Conservation (phyloP, 2,329 filamentous ascomycete species). For the Stylonectria norvegica region DNA sequence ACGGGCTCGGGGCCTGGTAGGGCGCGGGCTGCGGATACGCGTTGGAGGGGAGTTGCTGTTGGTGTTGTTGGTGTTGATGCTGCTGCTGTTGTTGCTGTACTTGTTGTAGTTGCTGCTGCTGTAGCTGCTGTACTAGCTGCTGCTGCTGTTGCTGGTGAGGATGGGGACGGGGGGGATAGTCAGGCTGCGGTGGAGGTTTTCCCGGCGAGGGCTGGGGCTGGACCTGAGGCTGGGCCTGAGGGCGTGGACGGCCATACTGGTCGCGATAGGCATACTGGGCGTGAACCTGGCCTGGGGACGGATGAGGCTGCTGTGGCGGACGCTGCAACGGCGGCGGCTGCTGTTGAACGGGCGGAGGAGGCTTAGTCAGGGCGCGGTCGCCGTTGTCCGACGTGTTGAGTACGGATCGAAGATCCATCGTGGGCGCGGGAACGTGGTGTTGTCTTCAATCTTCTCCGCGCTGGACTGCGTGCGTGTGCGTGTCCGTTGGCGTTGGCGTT, state of each 20-base stretch:
- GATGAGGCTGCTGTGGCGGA: slow-evolving; percentile 32
- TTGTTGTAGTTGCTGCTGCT: slow-evolving; percentile 27
- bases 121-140: no score
- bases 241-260: slow-evolving; percentile 48
- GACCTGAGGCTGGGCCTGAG: slow-evolving; percentile 36
- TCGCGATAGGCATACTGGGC: slow-evolving; percentile 49
- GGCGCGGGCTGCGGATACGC: slow-evolving; percentile 33
- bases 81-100: slow-evolving; percentile 6
- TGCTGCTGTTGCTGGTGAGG: slow-evolving; percentile 25
- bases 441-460: not conserved
- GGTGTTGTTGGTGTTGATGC: slow-evolving; percentile 12
- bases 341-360: slow-evolving; percentile 31
- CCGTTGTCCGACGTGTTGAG: slow-evolving; percentile 51
- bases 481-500: slow-evolving; percentile 1
- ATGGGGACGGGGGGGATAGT: slow-evolving; percentile 36
- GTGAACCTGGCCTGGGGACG: slow-evolving; percentile 36
- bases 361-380: slow-evolving; percentile 36
- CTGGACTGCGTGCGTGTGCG: slow-evolving; percentile 1
- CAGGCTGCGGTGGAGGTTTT: slow-evolving; percentile 42
- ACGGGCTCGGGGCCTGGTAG: slow-evolving; percentile 37
- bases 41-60: slow-evolving; percentile 8
- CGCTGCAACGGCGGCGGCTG: slow-evolving; percentile 32
- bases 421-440: no score
- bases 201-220: slow-evolving; percentile 50
- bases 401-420: slow-evolving; percentile 53